Base-by-base conservation (phyloP, 768 basidiomycete genomes). In the Collybia sordida region DNA sequence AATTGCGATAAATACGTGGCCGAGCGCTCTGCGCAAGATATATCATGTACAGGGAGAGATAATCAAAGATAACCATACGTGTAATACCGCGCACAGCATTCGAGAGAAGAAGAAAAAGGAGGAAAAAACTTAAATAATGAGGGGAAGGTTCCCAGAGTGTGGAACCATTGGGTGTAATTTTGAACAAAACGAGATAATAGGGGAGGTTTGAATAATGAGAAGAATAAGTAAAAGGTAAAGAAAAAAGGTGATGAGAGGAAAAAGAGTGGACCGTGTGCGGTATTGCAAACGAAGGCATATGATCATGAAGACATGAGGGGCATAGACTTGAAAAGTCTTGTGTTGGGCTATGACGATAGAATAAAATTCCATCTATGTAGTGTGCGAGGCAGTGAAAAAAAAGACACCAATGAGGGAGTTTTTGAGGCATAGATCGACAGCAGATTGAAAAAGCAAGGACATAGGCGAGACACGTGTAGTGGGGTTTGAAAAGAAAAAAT, bases 391-490 rank as follows among this genome's bases (percentile, higher is more conserved):
- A 50, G 54, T 49, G 27, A 51, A 53, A 24, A 27, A 41, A 59
- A 51, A 52, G 61, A 28, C 21, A 37, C 48, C 23, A 27, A 41
- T 40, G 40, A 52, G 42, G 40, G 23, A 42, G 17, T 28, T 40
- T 42, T 22, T 45, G 28, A 40, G 62, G 68, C 68, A 71, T 68
- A 57, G 55, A 53, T 46, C 56, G 64, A 72, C 59, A 74, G 69
- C 73, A 66, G 62, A 55, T 51, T 24, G n/a, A 63, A 68, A 60
- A 53, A 64, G 57, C 56, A 55, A 52, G 24, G 54, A 45, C 48
- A 54, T 51, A 52, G 45, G 47, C 23, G 37, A 37, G 38, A 43
- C 27, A 47, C 25, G 46, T 54, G 38, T 22, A 23, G 28, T 31
- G 31, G 31, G 23, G 44, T 35, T 41, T 37, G 34, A 43, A 31